phyloP scores from a whole-genome alignment of 352 stramenopile genomes.

The Globisporangium okanoganense region DNA sequence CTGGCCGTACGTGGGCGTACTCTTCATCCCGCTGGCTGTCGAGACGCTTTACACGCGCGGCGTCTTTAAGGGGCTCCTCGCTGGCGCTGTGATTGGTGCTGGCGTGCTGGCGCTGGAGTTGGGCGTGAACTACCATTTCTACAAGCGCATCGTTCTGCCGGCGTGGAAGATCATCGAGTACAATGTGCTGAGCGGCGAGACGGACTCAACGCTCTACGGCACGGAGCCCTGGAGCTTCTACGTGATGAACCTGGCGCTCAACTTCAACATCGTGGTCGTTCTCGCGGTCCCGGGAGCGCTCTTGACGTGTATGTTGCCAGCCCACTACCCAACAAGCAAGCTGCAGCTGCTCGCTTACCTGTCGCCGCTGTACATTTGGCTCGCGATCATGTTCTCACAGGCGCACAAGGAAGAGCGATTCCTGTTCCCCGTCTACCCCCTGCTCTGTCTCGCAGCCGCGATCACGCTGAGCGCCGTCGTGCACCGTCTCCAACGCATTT shows the following conservation, averaged over 20 bases:
- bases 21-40: constrained; percentile 94
- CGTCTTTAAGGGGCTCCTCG: constrained; percentile 45
- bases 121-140: constrained; percentile 79
- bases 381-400: constrained; percentile 91
- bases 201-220: constrained; percentile 97
- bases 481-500: constrained; percentile 27
- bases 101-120: constrained; percentile 78
- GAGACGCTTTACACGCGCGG: constrained; percentile 59
- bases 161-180: constrained; percentile 95
- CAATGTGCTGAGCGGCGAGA: constrained; percentile 89
- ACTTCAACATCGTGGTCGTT: constrained; percentile 90
- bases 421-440: constrained; percentile 94
- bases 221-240: constrained; percentile 95
- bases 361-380: constrained; percentile 86
- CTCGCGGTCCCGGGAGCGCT: constrained; percentile 52
- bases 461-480: constrained; percentile 58
- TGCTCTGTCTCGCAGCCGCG: constrained; percentile 82
- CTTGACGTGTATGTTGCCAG: constrained; percentile 32
- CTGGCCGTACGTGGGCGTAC: constrained; percentile 96
- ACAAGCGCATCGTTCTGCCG: constrained; percentile 71
- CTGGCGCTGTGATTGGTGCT: constrained; percentile 56
- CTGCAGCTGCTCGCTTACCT: constrained; percentile 41
- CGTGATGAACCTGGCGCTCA: constrained; percentile 94
- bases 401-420: constrained; percentile 99
- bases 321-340: constrained; percentile 26